These are phyloP conservation scores for Hyaloscypha bicolor DNA, from an alignment of 495 filamentous ascomycete genomes.

Conservation along the genomic window DNA sequence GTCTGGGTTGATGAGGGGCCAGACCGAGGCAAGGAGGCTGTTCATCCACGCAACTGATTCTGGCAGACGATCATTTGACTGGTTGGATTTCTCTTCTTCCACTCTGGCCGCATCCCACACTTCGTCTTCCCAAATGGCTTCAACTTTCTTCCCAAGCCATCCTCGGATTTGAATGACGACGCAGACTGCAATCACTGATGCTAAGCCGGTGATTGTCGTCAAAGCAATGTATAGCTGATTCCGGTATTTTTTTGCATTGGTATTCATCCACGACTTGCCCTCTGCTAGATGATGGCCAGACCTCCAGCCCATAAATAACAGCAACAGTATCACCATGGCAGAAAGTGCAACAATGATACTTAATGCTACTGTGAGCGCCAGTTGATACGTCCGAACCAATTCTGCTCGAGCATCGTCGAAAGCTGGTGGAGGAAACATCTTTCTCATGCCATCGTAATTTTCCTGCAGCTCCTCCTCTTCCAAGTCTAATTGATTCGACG, in stretches of 20 bases:
- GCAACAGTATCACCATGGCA: conserved; percentile 31
- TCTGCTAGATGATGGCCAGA: conserved; percentile 4
- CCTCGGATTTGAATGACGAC: conserved; percentile 48
- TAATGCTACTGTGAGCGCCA: conserved; percentile 47
- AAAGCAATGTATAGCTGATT: conserved; percentile 30
- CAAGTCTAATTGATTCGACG: conserved; percentile 42
- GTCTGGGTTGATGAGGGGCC: conserved; percentile 73
- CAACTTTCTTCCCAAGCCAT: conserved; percentile 56
- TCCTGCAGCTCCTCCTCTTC: conserved; percentile 52
- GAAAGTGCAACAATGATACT: conserved; percentile 37
- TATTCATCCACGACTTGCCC: background rate
- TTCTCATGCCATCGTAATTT: conserved; percentile 51
- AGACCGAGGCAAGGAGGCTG: conserved; percentile 60
- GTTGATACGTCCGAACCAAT: conserved; percentile 47
- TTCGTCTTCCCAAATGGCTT: conserved; percentile 60
- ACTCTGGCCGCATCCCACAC: conserved; percentile 60
- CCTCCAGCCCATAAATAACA: conserved; percentile 19
- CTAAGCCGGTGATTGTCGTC: conserved; percentile 30
- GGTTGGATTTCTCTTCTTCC: conserved; percentile 42
- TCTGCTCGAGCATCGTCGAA: conserved; percentile 51
- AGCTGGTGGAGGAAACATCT: conserved; percentile 64
- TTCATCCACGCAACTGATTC: conserved; percentile 72
- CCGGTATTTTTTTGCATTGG: background rate
- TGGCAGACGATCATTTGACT: conserved; percentile 45
- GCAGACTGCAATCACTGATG: conserved; percentile 34